Evolutionary conservation across 2,329 filamentous ascomycete species (phyloP), one percentile per base, ranked within the genome.

Genomic region (Diaporthe vaccinii): DNA sequence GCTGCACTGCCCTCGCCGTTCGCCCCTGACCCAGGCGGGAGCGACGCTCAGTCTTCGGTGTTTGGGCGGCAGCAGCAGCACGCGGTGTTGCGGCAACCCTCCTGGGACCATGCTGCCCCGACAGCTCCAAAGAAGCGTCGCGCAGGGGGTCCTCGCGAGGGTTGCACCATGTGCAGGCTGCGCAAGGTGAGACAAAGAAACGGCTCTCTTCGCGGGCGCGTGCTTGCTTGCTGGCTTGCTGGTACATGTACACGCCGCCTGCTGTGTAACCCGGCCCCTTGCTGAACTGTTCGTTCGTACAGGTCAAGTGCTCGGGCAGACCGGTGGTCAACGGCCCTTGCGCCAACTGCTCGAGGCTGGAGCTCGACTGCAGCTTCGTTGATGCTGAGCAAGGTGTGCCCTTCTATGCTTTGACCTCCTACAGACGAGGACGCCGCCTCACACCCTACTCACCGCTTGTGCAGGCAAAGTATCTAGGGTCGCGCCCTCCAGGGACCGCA

Each of bases 221-320:
- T n/a, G 46, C 31, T 61, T 36, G 36, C 44, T 12, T 4, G 7
- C 44, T 31, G 14, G 39, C 9, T n/a, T 41, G 34, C 41, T 34
- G 22, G 28, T n/a, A 28, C 20, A 12, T 8, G 7, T 44, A 28
- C 22, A 9, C 20, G 36, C 20, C 17, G 20, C 62, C 46, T 68
- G 65, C 46, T 51, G 65, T 31, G 31, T 31, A 49, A 46, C 55
- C 49, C 12, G 36, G 22, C 28, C n/a, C 6, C 25, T 46, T 28
- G 20, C 73, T 75, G 25, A 72, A 39, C 39, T 34, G 25, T 28
- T 61, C 9, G 25, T 34, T 58, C 12, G 49, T 58, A 17, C 78
- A 86, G 85, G 84, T 86, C n/a, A 86, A 85, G 81, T 86, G 85
- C 74, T 80, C 82, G 8, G 85, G 84, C 9, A 84, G 83, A 67